Evolutionary conservation across 2,329 filamentous ascomycete genomes (phyloP), one percentile per base, ranked within the genome.

Genomic region (Penicillium capsulatum): DNA sequence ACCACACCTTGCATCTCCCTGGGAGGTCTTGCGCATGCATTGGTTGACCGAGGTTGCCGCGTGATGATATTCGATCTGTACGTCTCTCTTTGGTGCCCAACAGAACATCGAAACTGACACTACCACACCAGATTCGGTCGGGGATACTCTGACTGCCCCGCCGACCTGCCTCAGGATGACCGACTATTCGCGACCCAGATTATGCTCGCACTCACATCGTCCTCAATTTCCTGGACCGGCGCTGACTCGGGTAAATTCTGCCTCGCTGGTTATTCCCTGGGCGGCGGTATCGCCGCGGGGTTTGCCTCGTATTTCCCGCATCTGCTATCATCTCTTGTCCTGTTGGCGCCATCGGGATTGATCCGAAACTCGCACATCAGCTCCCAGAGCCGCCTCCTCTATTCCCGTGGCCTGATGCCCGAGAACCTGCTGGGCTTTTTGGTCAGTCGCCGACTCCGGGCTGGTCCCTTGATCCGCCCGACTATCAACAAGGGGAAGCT

Each of bases 341-440:
- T 95, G 4, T 75, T 96, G 29, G 87, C 88, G 0, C 88, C 90
- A 0, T 75, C 82, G 0, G 90, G 90, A 0, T 71, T 95, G 31
- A 78, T 95, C 34, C 75, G 84, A n/a, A 64, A 68, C 3, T 67
- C 69, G 10, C 79, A 84, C 54, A 73, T 87, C 40, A 74, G 75
- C 42, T 75, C 75, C 63, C 71, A 72, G 45, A 80, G 76, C 54
- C 75, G 74, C 38, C 50, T 88, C 14, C 68, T 88, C 7, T 87
- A 87, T 58, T 73, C 72, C 4, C 69, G 69, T 4, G 75, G 74
- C 1, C 55, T 80, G 16, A 58, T 89, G 19, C 83, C 84, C 0
- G 75, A 80, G 44, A 68, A 64, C 32, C 48, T 85, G 6, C 61
- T 79, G 2, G 61, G 67, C n/a, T 65, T 60, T n/a, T 55, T 79